phyloP scores from a whole-genome alignment of 495 filamentous ascomycete genomes.

The Aspergillus biplanus region DNA sequence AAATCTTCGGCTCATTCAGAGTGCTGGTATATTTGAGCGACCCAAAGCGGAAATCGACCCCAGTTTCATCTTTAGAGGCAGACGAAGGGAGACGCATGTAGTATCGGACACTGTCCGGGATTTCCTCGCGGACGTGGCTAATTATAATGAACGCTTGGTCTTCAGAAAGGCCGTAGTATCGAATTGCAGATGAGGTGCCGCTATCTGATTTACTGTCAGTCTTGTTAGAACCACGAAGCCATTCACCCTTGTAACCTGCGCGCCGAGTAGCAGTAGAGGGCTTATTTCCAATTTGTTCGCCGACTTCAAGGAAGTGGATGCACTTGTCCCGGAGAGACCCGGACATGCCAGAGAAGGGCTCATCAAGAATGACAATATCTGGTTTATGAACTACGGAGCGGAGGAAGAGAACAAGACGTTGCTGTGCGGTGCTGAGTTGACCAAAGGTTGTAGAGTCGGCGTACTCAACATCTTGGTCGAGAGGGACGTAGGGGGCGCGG shows the following conservation, averaged over 20 bases:
- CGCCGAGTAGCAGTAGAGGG: conserved; percentile 15
- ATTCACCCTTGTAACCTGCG: conserved; percentile 11
- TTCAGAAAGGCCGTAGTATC: conserved; percentile 50
- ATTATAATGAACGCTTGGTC: conserved; percentile 83
- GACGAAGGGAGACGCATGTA: conserved; percentile 75
- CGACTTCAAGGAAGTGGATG: conserved; percentile 70
- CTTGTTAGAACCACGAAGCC: conserved; percentile 11
- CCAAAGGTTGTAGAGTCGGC: conserved; percentile 72
- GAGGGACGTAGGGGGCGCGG: conserved; percentile 17
- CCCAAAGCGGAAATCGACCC: conserved; percentile 43
- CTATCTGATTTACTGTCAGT: background rate
- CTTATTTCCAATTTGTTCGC: conserved; percentile 39
- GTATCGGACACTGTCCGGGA: conserved; percentile 75
- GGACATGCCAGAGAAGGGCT: conserved; percentile 91
- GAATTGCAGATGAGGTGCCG: conserved; percentile 3
- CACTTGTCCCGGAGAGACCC: conserved; percentile 82
- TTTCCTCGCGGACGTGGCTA: conserved; percentile 87
- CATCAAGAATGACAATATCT: conserved; percentile 89
- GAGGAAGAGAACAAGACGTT: conserved; percentile 83
- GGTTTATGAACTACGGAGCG: conserved; percentile 80
- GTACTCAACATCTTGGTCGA: conserved; percentile 59
- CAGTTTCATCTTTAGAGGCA: conserved; percentile 37
- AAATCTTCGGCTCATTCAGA: conserved; percentile 29
- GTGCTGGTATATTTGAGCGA: conserved; percentile 26
- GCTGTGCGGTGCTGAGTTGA: conserved; percentile 73